Conservation (phyloP, 2,329 filamentous ascomycete genomes). For the Apiospora malaysiana region DNA sequence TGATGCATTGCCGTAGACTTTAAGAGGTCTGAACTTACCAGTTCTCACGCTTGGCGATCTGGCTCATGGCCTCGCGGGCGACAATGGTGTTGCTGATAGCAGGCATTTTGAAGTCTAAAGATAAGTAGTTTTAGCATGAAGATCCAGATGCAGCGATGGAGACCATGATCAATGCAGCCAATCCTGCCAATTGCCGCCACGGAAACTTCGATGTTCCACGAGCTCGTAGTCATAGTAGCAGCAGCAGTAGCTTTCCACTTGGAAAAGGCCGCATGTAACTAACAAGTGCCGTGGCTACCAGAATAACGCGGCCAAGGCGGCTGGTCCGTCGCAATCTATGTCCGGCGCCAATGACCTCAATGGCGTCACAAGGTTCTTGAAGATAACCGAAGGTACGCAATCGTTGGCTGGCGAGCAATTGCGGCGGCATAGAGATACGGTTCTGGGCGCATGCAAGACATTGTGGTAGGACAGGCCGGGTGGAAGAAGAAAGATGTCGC, state of each 20-base stretch:
- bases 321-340: background rate
- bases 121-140: constrained; percentile 9
- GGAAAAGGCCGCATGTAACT: constrained; percentile 6
- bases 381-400: background rate
- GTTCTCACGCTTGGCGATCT: constrained; percentile 40
- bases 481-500: background rate
- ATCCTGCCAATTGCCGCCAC: background rate
- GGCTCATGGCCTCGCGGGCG: constrained; percentile 40
- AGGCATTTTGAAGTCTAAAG: constrained; percentile 36
- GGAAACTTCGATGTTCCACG: background rate
- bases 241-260: constrained; percentile 9
- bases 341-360: background rate
- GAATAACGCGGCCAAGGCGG: background rate
- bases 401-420: background rate
- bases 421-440: background rate
- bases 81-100: constrained; percentile 41
- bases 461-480: background rate
- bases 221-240: background rate
- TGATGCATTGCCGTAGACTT: background rate
- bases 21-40: constrained; percentile 33
- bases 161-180: background rate
- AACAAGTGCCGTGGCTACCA: constrained; percentile 4
- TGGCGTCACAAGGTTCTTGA: background rate
- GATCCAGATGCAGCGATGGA: background rate
- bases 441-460: background rate